Base-by-base conservation (phyloP, 2,329 filamentous ascomycete genomes). In the Talaromyces rugulosus region DNA sequence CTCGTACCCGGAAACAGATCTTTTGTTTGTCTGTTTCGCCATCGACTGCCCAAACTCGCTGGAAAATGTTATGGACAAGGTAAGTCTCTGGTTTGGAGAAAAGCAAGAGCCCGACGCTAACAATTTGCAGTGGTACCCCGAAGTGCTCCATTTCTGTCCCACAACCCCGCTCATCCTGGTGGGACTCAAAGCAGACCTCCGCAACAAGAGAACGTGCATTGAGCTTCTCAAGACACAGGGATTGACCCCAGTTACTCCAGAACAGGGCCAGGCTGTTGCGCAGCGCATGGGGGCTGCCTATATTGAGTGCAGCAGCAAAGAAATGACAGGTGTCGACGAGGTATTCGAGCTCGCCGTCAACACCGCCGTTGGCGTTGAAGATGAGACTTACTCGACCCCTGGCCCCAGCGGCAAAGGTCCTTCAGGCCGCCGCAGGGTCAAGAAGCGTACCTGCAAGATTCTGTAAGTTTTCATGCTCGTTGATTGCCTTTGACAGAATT, bases 11-110 rank as follows among this genome's bases (percentile, higher is more conserved):
- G 95, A 99, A 80, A 99, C 95, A 12, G 95, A 99, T 77, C 85
- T 99, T 36, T 88, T 99, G 63, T 98, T 99, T 77, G 95, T 99
- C 68, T 99, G 95, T 83, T 99, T 99, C 77, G 95, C 95, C 67
- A 97, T 99, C 72, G 95, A 99, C 79, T 99, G 95, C 77, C 95
- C 95, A 40, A 97, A 96, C 77, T 98, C 94, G 6, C 83, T 99
- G 59, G 95, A 99, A 75, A 99, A 99, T 78, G 94, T 99, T 63
- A 89, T 98, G 82, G 95, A 99, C 81, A 99, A 99, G 89, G 95
- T 97, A 81, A 65, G 82, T 54, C 36, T 11, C 7, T 6, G 11
- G 11, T 5, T 30, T 14, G 11, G 36, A 57, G 23, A 36, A 36
- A 44, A n/a, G 5, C 11, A 16, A 11, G 42, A 34, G 31, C 66